Conservation (phyloP, 306 rosid species). For the Lathyrus aphaca region DNA sequence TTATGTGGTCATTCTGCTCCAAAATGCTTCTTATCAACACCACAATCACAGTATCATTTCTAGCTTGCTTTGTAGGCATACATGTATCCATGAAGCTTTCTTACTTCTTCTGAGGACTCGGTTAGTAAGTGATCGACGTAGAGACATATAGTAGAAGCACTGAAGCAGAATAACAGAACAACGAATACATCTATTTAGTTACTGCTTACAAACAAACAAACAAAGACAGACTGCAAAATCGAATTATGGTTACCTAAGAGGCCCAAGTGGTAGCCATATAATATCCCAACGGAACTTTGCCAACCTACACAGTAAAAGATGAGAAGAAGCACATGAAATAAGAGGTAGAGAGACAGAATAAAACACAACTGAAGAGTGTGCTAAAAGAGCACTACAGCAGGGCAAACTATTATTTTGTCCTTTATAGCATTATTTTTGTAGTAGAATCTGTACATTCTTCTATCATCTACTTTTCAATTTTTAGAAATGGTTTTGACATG, state of each 20-base stretch:
- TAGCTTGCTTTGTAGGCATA: slow-evolving; percentile 78
- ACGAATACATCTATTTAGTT: slow-evolving; percentile 6
- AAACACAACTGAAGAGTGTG: slow-evolving; percentile 8
- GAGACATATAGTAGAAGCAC: slow-evolving; percentile 76
- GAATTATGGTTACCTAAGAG: slow-evolving; percentile 58
- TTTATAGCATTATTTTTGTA: not conserved
- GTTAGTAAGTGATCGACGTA: slow-evolving; percentile 76
- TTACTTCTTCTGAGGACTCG: slow-evolving; percentile 78
- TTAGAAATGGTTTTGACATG: too few species aligned
- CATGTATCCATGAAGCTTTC: slow-evolving; percentile 80
- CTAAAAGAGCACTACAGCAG: slow-evolving; percentile 14
- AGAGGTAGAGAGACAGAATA: slow-evolving; percentile 29
- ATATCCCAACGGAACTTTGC: slow-evolving; percentile 87
- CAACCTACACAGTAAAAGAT: slow-evolving; percentile 49
- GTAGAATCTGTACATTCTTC: slow-evolving; percentile 4
- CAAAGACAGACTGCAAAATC: slow-evolving; percentile 14
- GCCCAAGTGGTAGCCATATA: slow-evolving; percentile 89
- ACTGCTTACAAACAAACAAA: slow-evolving; percentile 37
- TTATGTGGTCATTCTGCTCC: slow-evolving; percentile 32
- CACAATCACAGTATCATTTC: slow-evolving; percentile 30
- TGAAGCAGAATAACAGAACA: slow-evolving; percentile 44
- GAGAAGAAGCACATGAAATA: slow-evolving; percentile 27
- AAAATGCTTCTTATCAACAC: slow-evolving; percentile 33
- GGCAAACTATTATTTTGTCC: slow-evolving; percentile 18
- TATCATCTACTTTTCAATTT: slow-evolving; percentile 1